These are phyloP conservation scores for Myxozyma melibiosi DNA, from an alignment of 805 yeast genomes.

Conservation along the genomic window DNA sequence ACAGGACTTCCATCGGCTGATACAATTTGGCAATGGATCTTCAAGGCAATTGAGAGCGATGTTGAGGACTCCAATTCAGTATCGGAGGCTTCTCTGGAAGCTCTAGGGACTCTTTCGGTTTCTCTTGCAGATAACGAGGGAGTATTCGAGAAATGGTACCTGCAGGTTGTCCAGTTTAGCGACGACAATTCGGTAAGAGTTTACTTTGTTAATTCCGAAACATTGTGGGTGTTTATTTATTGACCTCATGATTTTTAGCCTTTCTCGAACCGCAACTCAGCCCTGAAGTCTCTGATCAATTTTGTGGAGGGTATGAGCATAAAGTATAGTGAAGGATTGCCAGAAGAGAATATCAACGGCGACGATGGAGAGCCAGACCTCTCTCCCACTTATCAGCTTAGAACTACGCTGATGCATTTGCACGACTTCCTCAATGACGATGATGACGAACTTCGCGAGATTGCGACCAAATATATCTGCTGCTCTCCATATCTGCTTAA, in stretches of 20 bases:
- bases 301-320: not conserved
- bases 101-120: conserved; percentile 52
- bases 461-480: conserved; percentile 50
- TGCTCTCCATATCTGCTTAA: not conserved
- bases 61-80: conserved; percentile 49
- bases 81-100: conserved; percentile 53
- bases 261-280: conserved; percentile 48
- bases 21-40: conserved; percentile 39
- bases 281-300: conserved; percentile 45
- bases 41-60: conserved; percentile 39
- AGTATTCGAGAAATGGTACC: conserved; percentile 39
- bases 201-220: not conserved
- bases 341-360: too few species aligned
- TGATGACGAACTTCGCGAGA: conserved; percentile 59
- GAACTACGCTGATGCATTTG: conserved; percentile 34
- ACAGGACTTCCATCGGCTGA: conserved; percentile 6
- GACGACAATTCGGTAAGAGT: conserved; percentile 44
- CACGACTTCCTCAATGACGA: conserved; percentile 60
- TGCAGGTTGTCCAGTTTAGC: conserved; percentile 39
- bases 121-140: conserved; percentile 27
- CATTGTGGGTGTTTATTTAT: not conserved
- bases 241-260: conserved; percentile 4
- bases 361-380: conserved; percentile 11
- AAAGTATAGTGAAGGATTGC: not conserved
- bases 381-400: conserved; percentile 8